These are phyloP conservation scores for Candida sanyaensis DNA, from an alignment of 1,139 yeast species.

Conservation along the genomic window DNA sequence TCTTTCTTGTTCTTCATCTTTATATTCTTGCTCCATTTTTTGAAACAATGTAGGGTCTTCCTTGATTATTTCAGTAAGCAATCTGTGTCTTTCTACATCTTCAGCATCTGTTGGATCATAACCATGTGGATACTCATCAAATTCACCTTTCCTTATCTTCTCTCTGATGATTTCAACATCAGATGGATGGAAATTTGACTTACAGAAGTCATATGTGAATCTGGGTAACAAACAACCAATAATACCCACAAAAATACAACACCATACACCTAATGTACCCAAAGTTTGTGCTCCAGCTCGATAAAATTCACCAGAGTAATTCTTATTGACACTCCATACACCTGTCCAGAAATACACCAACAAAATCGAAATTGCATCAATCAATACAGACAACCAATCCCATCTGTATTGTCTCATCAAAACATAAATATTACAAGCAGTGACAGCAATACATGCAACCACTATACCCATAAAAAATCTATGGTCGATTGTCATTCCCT, in stretches of 20 bases:
- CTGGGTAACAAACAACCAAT: conserved; percentile 54
- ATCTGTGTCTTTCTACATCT: conserved; percentile 46
- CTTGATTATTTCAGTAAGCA: conserved; percentile 35
- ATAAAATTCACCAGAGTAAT: conserved; percentile 47
- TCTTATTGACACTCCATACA: conserved; percentile 52
- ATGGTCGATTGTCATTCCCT: conserved; percentile 56
- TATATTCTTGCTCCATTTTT: conserved; percentile 28
- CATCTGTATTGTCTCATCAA: conserved; percentile 58
- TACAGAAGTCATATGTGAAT: conserved; percentile 49
- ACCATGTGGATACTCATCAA: conserved; percentile 50
- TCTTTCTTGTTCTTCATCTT: conserved; percentile 15
- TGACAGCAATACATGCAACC: conserved; percentile 49
- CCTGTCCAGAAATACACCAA: conserved; percentile 65
- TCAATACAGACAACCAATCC: conserved; percentile 59
- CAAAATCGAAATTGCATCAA: conserved; percentile 50
- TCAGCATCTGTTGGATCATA: conserved; percentile 61
- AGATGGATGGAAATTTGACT: conserved; percentile 47
- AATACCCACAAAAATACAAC: conserved; percentile 48
- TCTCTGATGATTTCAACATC: conserved; percentile 61
- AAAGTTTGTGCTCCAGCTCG: conserved; percentile 56
- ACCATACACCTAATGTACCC: conserved; percentile 57
- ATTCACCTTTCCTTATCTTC: conserved; percentile 45
- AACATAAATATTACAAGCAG: conserved; percentile 55
- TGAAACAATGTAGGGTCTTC: conserved; percentile 38
- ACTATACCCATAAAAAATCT: conserved; percentile 60